Evolutionary conservation across 805 yeast species (phyloP), one percentile per base, ranked within the genome.

Genomic region (Geotrichum ghanense): DNA sequence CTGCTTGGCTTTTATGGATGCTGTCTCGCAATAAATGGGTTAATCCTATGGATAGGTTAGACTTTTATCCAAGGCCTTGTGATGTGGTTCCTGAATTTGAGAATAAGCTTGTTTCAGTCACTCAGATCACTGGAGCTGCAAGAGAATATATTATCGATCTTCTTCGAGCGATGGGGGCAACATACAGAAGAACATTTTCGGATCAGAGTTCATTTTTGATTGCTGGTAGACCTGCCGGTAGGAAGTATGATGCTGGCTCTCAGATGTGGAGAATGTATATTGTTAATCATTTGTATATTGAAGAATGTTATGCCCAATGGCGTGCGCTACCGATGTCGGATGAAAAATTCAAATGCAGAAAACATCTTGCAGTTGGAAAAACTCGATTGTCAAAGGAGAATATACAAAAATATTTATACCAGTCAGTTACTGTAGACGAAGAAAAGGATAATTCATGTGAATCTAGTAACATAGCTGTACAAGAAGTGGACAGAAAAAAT

Each of bases 211-310:
- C 94, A 3, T 84, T 78, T 59, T 68, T 90, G 27, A 71, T 90
- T 3, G 77, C 85, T 1, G 81, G 88, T 0, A 72, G 71, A 26
- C 72, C 83, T 0, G 60, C 59, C 14, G 97, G 98, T 1, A 76
- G 73, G 47, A 90, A 90, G 63, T 86, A 75, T 56, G 74, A 72
- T 9, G 86, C 88, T 16, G n/a, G n/a, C n/a, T 94, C 92, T 0
- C 59, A 67, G 31, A 71, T 72, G 50, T 88, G 96, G 95, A 59
- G 61, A 5, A 65, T 85, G 20, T 70, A 71, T 24, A 68, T 81
- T 1, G 80, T 85, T 1, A 88, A 83, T 57, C 95, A 87, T 62
- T 58, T 80, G 12, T 90, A 97, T 97, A 63, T 90, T 14, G 97
- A 90, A 57, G 89, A 84, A 46, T 74, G 87, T 40, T 90, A 72